Percentiles rank a stretch among this genome's conserved stretches.
phyloP scores from a whole-genome alignment of 2,329 filamentous ascomycete species.

The Aspergillus phoenicis region DNA sequence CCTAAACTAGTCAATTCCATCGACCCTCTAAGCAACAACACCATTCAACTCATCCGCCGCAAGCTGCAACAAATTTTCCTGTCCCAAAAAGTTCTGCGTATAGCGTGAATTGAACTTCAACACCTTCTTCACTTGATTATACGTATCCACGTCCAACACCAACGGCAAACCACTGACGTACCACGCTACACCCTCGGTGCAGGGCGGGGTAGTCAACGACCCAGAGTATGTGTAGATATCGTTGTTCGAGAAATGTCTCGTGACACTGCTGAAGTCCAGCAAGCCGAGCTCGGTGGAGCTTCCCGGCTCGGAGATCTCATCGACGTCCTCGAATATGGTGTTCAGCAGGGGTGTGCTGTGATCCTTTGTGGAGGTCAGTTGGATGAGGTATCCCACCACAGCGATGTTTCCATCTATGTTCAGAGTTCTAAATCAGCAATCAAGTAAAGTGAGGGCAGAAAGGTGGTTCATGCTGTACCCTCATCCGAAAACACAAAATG shows the following conservation, averaged over 20 bases:
- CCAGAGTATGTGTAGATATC: slow-evolving; percentile 57
- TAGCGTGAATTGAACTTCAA: slow-evolving; percentile 60
- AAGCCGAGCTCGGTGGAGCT: slow-evolving; percentile 37
- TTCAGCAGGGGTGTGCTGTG: slow-evolving; percentile 49
- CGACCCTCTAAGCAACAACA: no score
- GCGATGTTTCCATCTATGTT: slow-evolving; percentile 32
- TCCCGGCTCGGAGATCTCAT: slow-evolving; percentile 46
- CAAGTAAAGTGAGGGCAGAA: not conserved
- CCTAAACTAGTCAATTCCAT: no score
- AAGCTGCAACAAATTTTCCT: slow-evolving; percentile 46
- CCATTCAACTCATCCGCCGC: not conserved
- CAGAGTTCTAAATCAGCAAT: not conserved
- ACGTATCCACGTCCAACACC: slow-evolving; percentile 53
- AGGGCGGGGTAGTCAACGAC: slow-evolving; percentile 65
- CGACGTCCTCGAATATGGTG: slow-evolving; percentile 49
- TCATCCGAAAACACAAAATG: slow-evolving; percentile 58
- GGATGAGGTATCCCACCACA: slow-evolving; percentile 47
- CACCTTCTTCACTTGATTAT: slow-evolving; percentile 55
- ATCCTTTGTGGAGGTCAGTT: slow-evolving; percentile 39
- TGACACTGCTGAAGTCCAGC: slow-evolving; percentile 50
- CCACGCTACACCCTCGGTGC: slow-evolving; percentile 55
- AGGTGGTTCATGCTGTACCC: slow-evolving; percentile 29
- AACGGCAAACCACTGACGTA: slow-evolving; percentile 52
- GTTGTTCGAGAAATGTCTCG: slow-evolving; percentile 40
- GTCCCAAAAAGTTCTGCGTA: slow-evolving; percentile 54